phyloP scores from a whole-genome alignment of 2,329 filamentous ascomycete genomes.

The Thelonectria blattea region DNA sequence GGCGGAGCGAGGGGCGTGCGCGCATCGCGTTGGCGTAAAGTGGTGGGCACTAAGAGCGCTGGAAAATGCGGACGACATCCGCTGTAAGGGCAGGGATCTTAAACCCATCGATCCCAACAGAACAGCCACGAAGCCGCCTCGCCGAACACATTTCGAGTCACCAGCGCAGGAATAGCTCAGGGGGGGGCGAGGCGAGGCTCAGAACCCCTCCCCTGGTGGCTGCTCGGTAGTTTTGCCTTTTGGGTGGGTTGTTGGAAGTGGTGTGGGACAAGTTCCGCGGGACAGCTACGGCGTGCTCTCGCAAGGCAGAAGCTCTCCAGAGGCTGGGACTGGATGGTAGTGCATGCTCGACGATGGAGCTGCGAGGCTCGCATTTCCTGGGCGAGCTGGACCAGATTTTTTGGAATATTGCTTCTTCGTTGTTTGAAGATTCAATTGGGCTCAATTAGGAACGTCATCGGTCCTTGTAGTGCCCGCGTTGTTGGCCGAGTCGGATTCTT shows the following conservation, averaged over 20 bases:
- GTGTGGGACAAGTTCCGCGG: constrained; percentile 20
- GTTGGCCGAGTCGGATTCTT: constrained; percentile 4
- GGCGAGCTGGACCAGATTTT: constrained; percentile 28
- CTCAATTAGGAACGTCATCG: constrained; percentile 27
- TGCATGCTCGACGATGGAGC: constrained; percentile 32
- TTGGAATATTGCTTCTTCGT: constrained; percentile 18
- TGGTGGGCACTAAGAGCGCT: background rate
- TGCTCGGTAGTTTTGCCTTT: constrained; percentile 9
- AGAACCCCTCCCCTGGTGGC: too few relatives aligned
- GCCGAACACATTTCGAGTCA: constrained; percentile 13
- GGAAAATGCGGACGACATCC: constrained; percentile 11
- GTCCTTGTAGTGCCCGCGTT: background rate
- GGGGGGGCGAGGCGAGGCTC: background rate
- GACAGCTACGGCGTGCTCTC: constrained; percentile 20
- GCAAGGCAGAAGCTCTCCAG: constrained; percentile 37
- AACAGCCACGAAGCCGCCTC: constrained; percentile 1
- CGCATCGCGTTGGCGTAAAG: background rate
- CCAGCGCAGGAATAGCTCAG: background rate
- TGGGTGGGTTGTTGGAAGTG: background rate
- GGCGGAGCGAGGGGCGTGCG: constrained; percentile 1
- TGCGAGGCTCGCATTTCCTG: constrained; percentile 30
- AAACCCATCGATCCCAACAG: background rate
- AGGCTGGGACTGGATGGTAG: constrained; percentile 38
- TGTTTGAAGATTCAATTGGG: constrained; percentile 27
- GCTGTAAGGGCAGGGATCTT: constrained; percentile 7